Evolutionary conservation across 139 green algal species (phyloP).

Genomic region (Monoraphidium neglectum): DNA sequence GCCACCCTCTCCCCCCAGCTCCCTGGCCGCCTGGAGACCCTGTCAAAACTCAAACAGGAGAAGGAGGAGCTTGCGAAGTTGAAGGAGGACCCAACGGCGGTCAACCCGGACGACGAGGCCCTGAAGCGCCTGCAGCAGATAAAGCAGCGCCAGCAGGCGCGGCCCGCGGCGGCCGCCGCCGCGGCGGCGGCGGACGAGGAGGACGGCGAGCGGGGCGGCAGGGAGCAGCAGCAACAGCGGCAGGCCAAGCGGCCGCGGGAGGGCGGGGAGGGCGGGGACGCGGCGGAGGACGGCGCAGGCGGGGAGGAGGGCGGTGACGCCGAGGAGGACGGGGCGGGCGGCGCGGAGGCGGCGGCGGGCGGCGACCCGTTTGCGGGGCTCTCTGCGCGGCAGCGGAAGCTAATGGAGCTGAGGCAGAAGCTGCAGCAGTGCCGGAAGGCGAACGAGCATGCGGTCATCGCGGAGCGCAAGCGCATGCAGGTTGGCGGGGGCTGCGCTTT

Average conservation of each 20-base stretch:
- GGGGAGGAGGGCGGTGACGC: constrained; percentile 19
- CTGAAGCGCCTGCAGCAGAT: constrained; percentile 8
- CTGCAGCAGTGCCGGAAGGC: constrained; percentile 84
- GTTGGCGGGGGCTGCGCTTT: constrained; percentile 34
- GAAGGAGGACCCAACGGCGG: neutral
- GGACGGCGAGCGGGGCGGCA: neutral
- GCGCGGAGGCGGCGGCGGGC: neutral
- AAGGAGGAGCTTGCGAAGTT: constrained; percentile 58
- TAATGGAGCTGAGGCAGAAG: constrained; percentile 81
- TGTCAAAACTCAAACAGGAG: constrained; percentile 59
- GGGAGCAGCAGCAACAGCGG: constrained; percentile 10
- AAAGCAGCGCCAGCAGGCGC: neutral
- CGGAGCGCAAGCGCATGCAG: constrained; percentile 77
- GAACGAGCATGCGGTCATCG: constrained; percentile 89
- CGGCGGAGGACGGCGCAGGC: neutral
- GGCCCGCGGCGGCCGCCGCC: neutral
- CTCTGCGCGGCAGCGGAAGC: constrained; percentile 76
- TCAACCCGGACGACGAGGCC: constrained; percentile 17
- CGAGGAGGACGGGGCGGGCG: constrained; percentile 24
- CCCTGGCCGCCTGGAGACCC: constrained; percentile 68
- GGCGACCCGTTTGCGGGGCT: constrained; percentile 68
- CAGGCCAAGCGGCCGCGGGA: neutral
- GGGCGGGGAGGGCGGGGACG: neutral
- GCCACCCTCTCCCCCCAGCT: no score
- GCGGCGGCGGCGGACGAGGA: neutral